These are phyloP conservation scores for Coemansia brasiliensis DNA, from an alignment of 192 early-diverging fungal genomes.

Conservation along the genomic window DNA sequence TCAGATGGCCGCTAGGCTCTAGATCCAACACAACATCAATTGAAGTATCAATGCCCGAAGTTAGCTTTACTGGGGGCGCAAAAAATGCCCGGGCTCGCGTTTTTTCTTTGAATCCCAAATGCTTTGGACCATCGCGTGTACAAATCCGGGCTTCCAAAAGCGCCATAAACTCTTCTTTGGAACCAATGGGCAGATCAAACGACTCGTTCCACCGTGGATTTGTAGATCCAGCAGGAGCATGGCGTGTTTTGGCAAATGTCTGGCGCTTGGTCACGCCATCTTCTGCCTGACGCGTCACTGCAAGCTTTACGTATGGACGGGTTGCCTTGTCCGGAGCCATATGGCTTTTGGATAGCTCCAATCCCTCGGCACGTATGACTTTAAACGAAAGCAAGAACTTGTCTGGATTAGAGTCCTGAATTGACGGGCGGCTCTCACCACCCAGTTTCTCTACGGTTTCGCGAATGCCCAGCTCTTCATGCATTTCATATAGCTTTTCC, in stretches of 20 bases:
- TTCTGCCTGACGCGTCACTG: slow-evolving; percentile 40
- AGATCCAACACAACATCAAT: slow-evolving; percentile 71
- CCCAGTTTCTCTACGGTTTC: slow-evolving; percentile 37
- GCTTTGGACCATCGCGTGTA: slow-evolving; percentile 53
- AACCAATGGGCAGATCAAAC: slow-evolving; percentile 64
- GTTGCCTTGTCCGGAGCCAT: slow-evolving; percentile 28
- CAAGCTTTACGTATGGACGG: slow-evolving; percentile 67
- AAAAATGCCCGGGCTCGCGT: slow-evolving; percentile 65
- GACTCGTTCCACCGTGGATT: slow-evolving; percentile 84
- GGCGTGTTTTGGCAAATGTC: slow-evolving; percentile 62
- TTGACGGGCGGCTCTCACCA: slow-evolving; percentile 41
- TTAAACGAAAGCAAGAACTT: slow-evolving; percentile 66
- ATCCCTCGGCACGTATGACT: slow-evolving; percentile 65
- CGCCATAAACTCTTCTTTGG: slow-evolving; percentile 34
- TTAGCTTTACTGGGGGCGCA: slow-evolving; percentile 53
- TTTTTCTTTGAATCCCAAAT: slow-evolving; percentile 43
- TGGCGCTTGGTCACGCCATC: slow-evolving; percentile 56
- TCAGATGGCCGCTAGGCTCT: slow-evolving; percentile 64
- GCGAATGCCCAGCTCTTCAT: slow-evolving; percentile 41
- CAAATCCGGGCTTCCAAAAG: slow-evolving; percentile 50
- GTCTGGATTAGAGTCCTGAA: slow-evolving; percentile 11
- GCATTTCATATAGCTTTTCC: slow-evolving; percentile 46
- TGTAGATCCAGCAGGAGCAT: slow-evolving; percentile 22
- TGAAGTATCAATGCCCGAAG: slow-evolving; percentile 54
- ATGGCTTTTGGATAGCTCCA: slow-evolving; percentile 64